phyloP scores from a whole-genome alignment of 2,329 filamentous ascomycete genomes.

The Furcasterigmium sp. region DNA sequence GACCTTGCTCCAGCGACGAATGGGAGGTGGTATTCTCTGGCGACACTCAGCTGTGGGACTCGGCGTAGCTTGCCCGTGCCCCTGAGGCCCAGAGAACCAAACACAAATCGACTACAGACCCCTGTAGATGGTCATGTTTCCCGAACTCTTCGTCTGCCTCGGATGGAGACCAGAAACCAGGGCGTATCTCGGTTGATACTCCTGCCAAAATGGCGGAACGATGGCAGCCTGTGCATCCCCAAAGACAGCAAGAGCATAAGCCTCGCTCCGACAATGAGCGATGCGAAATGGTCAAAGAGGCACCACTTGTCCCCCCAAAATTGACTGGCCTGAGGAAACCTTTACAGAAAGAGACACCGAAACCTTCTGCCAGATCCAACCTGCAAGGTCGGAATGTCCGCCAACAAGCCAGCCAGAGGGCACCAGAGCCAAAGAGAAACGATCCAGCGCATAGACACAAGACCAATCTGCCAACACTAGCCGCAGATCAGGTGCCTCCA shows the following conservation, averaged over 20 bases:
- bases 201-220: constrained; percentile 7
- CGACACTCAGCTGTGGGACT: neutral
- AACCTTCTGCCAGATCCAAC: too few species aligned
- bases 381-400: too few species aligned
- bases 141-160: neutral
- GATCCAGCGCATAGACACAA: too few species aligned
- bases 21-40: neutral
- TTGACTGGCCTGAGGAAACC: constrained; percentile 3
- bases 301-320: constrained; percentile 4
- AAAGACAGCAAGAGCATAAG: constrained; percentile 3
- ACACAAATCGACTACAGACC: neutral
- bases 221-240: constrained; percentile 7
- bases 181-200: constrained; percentile 1
- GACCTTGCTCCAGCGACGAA: neutral
- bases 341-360: neutral
- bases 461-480: too few species aligned
- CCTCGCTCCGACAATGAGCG: neutral
- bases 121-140: neutral
- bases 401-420: too few species aligned
- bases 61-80: constrained; percentile 1
- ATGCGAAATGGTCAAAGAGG: constrained; percentile 1
- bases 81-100: neutral
- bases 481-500: too few species aligned
- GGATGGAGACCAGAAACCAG: neutral
- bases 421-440: too few species aligned